Percentiles rank a stretch among this genome's conserved stretches.
phyloP scores from a whole-genome alignment of 2,329 filamentous ascomycete species.

The Aspergillus tanneri region DNA sequence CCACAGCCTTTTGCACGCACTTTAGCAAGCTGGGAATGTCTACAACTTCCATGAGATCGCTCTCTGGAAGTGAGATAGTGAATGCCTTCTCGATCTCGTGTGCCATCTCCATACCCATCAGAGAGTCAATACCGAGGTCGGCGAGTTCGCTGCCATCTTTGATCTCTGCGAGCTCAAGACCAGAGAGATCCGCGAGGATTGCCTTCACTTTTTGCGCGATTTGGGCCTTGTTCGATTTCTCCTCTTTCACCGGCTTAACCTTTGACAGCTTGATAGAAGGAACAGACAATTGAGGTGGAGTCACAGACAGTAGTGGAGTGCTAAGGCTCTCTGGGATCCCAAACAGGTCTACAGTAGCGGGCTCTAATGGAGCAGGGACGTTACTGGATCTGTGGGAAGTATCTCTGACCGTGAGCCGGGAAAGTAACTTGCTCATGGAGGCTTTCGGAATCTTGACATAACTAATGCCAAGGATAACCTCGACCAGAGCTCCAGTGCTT shows the following conservation, averaged over 20 bases:
- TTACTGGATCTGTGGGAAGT: too few relatives aligned
- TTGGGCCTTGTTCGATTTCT: too few relatives aligned
- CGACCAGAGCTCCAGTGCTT: conserved; percentile 18
- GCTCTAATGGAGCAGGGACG: not conserved
- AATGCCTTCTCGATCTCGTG: conserved; percentile 44
- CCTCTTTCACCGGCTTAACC: too few relatives aligned
- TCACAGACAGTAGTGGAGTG: too few relatives aligned
- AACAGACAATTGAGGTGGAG: too few relatives aligned
- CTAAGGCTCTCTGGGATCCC: too few relatives aligned
- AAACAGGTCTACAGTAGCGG: too few relatives aligned
- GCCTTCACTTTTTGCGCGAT: too few relatives aligned
- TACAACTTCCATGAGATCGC: conserved; percentile 29
- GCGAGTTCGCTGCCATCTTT: conserved; percentile 36
- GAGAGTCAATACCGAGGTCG: conserved; percentile 51
- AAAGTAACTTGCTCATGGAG: conserved; percentile 19
- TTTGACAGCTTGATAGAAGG: too few relatives aligned
- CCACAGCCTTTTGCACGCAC: conserved; percentile 20
- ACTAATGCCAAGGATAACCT: conserved; percentile 33
- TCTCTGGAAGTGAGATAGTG: conserved; percentile 26
- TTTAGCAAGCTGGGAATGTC: conserved; percentile 27
- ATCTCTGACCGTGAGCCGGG: too few relatives aligned
- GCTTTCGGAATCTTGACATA: conserved; percentile 24
- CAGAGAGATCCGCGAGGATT: conserved; percentile 23
- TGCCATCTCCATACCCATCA: conserved; percentile 51
- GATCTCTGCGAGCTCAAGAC: conserved; percentile 41